A percentile compares a stretch with the other conserved stretches of the same genome.
Evolutionary conservation across 257 asterid genomes (phyloP).

Genomic region (Asclepias syriaca): DNA sequence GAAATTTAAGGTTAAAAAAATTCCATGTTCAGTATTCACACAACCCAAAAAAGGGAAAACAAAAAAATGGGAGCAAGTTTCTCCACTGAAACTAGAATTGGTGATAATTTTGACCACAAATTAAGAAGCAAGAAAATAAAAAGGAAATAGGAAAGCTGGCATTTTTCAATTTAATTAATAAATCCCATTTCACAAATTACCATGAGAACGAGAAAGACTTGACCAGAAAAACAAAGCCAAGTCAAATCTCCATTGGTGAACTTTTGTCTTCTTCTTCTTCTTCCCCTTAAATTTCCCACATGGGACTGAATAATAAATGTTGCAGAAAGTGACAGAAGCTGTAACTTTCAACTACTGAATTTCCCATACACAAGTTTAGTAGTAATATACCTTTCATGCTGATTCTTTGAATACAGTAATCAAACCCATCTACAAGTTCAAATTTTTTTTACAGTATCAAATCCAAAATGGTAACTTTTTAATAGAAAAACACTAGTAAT

Average conservation of each 20-base stretch:
- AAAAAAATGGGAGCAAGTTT: neutral
- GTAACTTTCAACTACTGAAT: neutral
- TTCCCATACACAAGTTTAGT: neutral
- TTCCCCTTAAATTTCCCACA: neutral
- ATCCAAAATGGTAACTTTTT: too few species aligned
- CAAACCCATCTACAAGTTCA: neutral
- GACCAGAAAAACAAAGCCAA: neutral
- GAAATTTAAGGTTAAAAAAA: neutral
- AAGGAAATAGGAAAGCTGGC: neutral
- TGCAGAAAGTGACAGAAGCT: neutral
- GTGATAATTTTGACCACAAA: slow-evolving; percentile 1
- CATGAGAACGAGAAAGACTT: too few species aligned
- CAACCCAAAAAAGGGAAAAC: neutral
- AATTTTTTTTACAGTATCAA: neutral
- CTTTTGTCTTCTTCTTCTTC: neutral
- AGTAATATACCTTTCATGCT: neutral
- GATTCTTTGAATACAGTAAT: neutral
- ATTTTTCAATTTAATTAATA: neutral
- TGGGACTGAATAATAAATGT: slow-evolving; percentile 2
- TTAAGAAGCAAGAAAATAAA: neutral
- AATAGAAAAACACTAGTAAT: too few species aligned
- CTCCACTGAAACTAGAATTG: neutral
- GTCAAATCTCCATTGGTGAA: neutral
- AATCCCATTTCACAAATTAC: neutral
- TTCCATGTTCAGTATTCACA: neutral